Conservation (phyloP, 805 yeast species). For the Debaryomyces maramus region DNA sequence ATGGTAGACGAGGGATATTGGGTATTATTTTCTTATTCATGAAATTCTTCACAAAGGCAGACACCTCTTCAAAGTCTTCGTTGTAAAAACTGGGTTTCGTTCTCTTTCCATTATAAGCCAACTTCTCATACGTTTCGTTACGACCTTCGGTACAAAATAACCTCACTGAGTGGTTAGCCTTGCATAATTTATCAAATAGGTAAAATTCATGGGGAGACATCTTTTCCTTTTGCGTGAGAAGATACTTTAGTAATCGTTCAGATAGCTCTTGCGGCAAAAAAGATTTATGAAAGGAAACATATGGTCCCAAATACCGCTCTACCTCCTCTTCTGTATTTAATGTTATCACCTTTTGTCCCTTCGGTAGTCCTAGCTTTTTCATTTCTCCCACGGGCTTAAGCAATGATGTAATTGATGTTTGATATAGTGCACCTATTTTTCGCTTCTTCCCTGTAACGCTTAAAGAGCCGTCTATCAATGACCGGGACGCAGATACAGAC, state of each 20-base stretch:
- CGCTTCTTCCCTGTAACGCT: constrained; percentile 7
- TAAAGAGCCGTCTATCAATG: constrained; percentile 40
- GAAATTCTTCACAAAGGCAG: constrained; percentile 39
- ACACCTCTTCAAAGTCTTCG: constrained; percentile 41
- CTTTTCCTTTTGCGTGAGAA: constrained; percentile 39
- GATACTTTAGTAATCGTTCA: constrained; percentile 39
- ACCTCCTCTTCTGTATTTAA: constrained; percentile 55
- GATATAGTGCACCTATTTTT: constrained; percentile 13
- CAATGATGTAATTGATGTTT: constrained; percentile 13
- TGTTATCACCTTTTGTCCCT: constrained; percentile 28
- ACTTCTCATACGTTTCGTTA: constrained; percentile 10
- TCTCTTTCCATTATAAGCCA: constrained; percentile 46
- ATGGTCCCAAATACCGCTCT: constrained; percentile 45
- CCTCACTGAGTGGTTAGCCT: constrained; percentile 53
- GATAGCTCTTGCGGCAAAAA: constrained; percentile 56
- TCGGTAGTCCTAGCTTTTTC: neutral
- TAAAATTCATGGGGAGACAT: constrained; percentile 52
- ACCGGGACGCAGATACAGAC: constrained; percentile 42
- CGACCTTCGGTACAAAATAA: constrained; percentile 16
- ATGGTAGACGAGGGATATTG: constrained; percentile 32
- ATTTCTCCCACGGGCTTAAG: constrained; percentile 4
- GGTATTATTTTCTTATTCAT: constrained; percentile 33
- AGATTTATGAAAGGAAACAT: constrained; percentile 48
- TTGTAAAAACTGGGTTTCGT: constrained; percentile 32
- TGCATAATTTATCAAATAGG: constrained; percentile 61